Evolutionary conservation across 2,329 filamentous ascomycete species (phyloP).

Genomic region (Sordariomycetes sp.): DNA sequence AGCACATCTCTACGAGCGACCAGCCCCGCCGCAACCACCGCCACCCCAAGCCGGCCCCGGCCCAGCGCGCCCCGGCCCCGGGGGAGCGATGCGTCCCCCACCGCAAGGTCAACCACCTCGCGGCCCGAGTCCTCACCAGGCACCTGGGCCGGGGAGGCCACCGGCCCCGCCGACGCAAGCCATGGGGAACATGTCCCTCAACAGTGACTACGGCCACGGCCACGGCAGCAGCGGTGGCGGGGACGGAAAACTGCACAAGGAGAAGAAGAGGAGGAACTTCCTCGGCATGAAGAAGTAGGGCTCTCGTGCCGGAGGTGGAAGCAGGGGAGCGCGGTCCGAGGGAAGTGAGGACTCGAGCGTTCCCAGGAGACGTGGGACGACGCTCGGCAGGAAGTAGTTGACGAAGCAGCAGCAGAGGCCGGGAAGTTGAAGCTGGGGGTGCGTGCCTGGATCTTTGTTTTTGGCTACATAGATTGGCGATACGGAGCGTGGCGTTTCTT

Average conservation of each 20-base stretch:
- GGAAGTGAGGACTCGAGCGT: not conserved
- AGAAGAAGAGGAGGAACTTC: constrained; percentile 54
- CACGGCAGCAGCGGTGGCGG: constrained; percentile 8
- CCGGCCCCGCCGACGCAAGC: constrained; percentile 40
- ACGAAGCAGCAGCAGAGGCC: not conserved
- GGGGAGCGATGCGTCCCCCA: constrained; percentile 6
- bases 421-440: not conserved
- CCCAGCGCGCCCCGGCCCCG: constrained; percentile 9
- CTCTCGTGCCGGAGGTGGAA: no score
- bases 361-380: no score
- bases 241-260: constrained; percentile 39
- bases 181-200: constrained; percentile 47
- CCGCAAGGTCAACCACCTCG: constrained; percentile 11
- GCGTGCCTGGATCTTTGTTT: not conserved
- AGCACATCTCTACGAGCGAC: constrained; percentile 74
- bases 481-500: constrained; percentile 4
- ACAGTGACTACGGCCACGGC: no score
- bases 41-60: constrained; percentile 9
- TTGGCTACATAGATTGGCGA: not conserved
- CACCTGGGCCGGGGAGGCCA: not conserved
- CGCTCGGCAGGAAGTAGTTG: not conserved
- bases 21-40: constrained; percentile 33
- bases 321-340: not conserved
- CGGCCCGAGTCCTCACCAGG: constrained; percentile 9
- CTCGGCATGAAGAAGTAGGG: constrained; percentile 50